A percentile compares a stretch with the other conserved stretches of the same genome.
These are phyloP conservation scores for Flueggea neowawraea DNA, from an alignment of 441 rosid genomes.

Conservation along the genomic window DNA sequence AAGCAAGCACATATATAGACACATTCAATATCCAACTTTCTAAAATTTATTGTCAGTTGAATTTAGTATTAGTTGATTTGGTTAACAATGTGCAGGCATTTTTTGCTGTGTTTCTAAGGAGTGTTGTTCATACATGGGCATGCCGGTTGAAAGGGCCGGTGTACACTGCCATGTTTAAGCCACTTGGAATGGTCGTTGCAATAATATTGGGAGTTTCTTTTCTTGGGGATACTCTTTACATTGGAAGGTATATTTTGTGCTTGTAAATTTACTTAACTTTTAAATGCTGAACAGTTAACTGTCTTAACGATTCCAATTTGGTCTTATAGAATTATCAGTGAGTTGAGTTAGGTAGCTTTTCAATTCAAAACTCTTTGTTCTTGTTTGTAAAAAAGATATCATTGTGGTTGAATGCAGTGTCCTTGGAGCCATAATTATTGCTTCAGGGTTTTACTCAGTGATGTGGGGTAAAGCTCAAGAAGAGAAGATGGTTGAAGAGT, in stretches of 20 bases:
- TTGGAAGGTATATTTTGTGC: conserved; percentile 41
- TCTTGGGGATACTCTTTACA: conserved; percentile 46
- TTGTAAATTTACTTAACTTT: background rate
- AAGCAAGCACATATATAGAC: background rate
- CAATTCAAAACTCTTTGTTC: too few species aligned
- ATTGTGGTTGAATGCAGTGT: conserved; percentile 2
- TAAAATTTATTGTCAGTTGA: too few species aligned
- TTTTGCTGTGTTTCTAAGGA: too few species aligned
- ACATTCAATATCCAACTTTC: too few species aligned
- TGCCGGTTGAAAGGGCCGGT: conserved; percentile 35
- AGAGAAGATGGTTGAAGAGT: conserved; percentile 17
- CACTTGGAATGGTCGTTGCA: conserved; percentile 53
- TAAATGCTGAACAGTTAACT: too few species aligned
- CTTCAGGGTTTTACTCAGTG: conserved; percentile 43
- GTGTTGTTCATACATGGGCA: too few species aligned
- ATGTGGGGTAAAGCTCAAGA: conserved; percentile 54
- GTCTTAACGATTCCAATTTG: too few species aligned
- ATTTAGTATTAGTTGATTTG: too few species aligned
- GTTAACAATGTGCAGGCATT: too few species aligned
- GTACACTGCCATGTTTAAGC: conserved; percentile 70
- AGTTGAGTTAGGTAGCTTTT: too few species aligned
- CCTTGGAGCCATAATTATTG: conserved; percentile 29
- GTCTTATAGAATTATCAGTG: too few species aligned
- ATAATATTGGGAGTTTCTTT: conserved; percentile 38
- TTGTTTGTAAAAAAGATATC: too few species aligned